A percentile compares a stretch with the other conserved stretches of the same genome.
phyloP scores from a whole-genome alignment of 257 asterid species.

The Nicotiana noctiflora region DNA sequence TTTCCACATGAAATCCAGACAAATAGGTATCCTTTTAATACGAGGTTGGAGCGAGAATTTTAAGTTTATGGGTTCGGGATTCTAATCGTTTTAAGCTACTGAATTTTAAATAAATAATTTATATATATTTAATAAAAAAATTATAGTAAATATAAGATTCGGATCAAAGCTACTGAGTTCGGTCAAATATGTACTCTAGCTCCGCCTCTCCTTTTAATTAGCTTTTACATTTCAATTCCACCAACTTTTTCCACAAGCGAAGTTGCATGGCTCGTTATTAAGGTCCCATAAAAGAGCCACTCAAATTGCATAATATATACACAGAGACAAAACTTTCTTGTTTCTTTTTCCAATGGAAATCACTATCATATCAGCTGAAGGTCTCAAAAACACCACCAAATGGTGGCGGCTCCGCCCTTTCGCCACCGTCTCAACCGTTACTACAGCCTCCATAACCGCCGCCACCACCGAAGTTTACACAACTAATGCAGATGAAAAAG shows the following conservation, averaged over 20 bases:
- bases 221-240: not conserved
- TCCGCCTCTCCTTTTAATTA: too few relatives aligned
- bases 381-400: conserved; percentile 16
- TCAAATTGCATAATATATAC: not conserved
- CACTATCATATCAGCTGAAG: conserved; percentile 42
- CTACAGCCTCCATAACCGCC: not conserved
- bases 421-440: conserved; percentile 11
- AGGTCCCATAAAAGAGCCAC: not conserved
- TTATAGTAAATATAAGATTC: too few relatives aligned
- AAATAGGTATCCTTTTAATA: not conserved
- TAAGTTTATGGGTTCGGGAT: not conserved
- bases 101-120: too few relatives aligned
- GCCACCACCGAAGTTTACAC: not conserved
- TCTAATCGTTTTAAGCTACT: too few relatives aligned
- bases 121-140: too few relatives aligned
- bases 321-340: not conserved
- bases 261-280: conserved; percentile 20
- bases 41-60: fast-evolving
- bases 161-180: too few relatives aligned
- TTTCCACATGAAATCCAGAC: not conserved
- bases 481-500: conserved; percentile 30
- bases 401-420: conserved; percentile 32
- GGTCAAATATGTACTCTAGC: fast-evolving
- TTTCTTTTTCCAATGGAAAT: conserved; percentile 20
- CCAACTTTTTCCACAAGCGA: conserved; percentile 35